These are phyloP conservation scores for Salix viminalis DNA, from an alignment of 345 rosid genomes.

Conservation along the genomic window DNA sequence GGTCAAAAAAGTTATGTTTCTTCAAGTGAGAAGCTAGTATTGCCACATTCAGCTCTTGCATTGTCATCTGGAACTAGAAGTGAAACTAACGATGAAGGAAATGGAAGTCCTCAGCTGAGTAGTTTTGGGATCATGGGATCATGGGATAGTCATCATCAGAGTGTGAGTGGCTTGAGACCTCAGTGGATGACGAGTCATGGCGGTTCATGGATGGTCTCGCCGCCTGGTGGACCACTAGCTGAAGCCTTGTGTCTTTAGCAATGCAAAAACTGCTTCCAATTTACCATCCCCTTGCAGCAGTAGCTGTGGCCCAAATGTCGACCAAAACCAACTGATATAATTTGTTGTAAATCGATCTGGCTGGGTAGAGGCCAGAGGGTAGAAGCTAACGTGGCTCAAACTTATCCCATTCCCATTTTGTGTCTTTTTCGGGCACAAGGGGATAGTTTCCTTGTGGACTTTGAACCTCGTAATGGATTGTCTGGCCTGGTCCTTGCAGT, in stretches of 20 bases:
- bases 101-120: slow-evolving; percentile 30
- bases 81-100: slow-evolving; percentile 20
- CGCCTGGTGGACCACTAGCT: slow-evolving; percentile 56
- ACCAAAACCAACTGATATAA: not conserved
- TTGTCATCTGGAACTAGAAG: slow-evolving; percentile 39
- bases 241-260: slow-evolving; percentile 42
- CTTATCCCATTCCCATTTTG: not conserved
- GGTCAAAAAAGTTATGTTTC: slow-evolving; percentile 24
- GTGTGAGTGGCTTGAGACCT: slow-evolving; percentile 19
- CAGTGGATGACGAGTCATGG: slow-evolving; percentile 39
- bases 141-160: slow-evolving; percentile 15
- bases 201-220: slow-evolving; percentile 39
- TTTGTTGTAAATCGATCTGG: not conserved
- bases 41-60: slow-evolving; percentile 42
- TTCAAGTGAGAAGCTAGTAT: slow-evolving; percentile 27
- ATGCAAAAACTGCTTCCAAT: slow-evolving; percentile 21
- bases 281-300: slow-evolving; percentile 22
- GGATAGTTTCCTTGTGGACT: too few relatives aligned
- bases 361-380: not conserved
- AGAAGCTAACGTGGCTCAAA: not conserved
- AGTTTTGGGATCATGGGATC: slow-evolving; percentile 19
- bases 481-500: too few relatives aligned
- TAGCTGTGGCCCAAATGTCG: slow-evolving; percentile 21
- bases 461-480: too few relatives aligned
- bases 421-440: too few relatives aligned